Base-by-base conservation (phyloP, 139 green algal species). In the Micractinium sp. region DNA sequence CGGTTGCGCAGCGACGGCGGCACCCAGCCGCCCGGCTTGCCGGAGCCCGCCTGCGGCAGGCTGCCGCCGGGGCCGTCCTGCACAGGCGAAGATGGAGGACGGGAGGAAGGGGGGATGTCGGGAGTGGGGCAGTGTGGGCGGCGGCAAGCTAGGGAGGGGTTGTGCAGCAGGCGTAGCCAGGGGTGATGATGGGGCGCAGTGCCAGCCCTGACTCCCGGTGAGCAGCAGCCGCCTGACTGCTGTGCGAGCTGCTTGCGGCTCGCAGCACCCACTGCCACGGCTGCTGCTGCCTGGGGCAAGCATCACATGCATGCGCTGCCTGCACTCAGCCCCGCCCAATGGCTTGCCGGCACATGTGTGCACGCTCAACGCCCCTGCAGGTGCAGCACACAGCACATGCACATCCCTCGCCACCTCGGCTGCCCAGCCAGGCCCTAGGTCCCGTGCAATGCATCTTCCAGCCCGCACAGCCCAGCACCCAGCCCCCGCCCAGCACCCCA, bases 1-100 rank as follows among this genome's bases (percentile, higher is more conserved):
- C 94, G 91, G 88, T 93, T 94, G 76, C 97, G 94, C 89, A 96
- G 82, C 74, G 89, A 90, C 36, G 97, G 97, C 35, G 97, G 97
- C 74, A 98, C 96, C 81, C 98, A 99, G 73, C 93, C 94, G 67
- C 96, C 96, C 12, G 94, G 75, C 91, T 96, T 98, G 88, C 87
- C 88, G 33, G 91, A 86, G 38, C 86, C 91, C 53, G 87, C 39
- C 9, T 87, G 23, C 0, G 91, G 92, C 83, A 92, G 73, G 53
- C 86, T 76, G 69, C 90, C 85, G 86, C 92, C 84, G 76, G 87
- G 81, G 61, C 91, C 81, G 74, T 91, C 90, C 81, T 93, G 85
- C 85, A 41, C 47, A 56, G 7, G 9, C 5, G 9, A 9, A 9
- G 85, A 3, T 47, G 29, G 19, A 13, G 7, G 9, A 66, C 2